phyloP scores from a whole-genome alignment of 1,139 yeast genomes.

The Nakaseomyces kungkrabaensis region DNA sequence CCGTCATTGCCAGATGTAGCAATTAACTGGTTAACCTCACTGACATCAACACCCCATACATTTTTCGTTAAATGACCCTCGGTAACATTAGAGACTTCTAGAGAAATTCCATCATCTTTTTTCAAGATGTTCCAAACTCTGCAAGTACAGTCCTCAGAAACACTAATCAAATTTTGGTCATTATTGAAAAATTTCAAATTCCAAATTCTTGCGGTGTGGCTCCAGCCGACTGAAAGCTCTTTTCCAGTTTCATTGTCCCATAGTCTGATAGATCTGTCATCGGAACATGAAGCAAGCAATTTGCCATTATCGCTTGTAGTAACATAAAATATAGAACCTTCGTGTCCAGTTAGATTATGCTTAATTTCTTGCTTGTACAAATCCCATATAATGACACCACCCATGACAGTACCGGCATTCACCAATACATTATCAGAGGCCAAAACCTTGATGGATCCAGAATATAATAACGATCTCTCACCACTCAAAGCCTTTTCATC shows the following conservation, averaged over 20 bases:
- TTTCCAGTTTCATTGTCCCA: constrained; percentile 54
- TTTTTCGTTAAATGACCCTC: constrained; percentile 79
- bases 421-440: constrained; percentile 39
- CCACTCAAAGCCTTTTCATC: constrained; percentile 41
- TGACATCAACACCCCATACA: constrained; percentile 73
- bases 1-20: constrained; percentile 93
- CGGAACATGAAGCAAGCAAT: constrained; percentile 72
- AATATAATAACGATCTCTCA: constrained; percentile 77
- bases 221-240: constrained; percentile 79
- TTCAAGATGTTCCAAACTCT: constrained; percentile 53
- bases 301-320: constrained; percentile 48
- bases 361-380: constrained; percentile 36
- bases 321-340: constrained; percentile 85
- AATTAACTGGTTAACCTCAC: constrained; percentile 37
- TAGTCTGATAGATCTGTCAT: constrained; percentile 77
- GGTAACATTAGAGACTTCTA: constrained; percentile 38
- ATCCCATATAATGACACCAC: constrained; percentile 78
- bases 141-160: constrained; percentile 87
- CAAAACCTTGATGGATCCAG: constrained; percentile 60
- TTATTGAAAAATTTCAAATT: constrained; percentile 48
- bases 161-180: constrained; percentile 41
- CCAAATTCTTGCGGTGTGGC: constrained; percentile 95
- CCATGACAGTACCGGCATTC: constrained; percentile 90
- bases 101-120: constrained; percentile 22
- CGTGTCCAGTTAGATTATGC: constrained; percentile 61